Base-by-base conservation (phyloP, 2,329 filamentous ascomycete genomes). In the Hypoxylon sp. region DNA sequence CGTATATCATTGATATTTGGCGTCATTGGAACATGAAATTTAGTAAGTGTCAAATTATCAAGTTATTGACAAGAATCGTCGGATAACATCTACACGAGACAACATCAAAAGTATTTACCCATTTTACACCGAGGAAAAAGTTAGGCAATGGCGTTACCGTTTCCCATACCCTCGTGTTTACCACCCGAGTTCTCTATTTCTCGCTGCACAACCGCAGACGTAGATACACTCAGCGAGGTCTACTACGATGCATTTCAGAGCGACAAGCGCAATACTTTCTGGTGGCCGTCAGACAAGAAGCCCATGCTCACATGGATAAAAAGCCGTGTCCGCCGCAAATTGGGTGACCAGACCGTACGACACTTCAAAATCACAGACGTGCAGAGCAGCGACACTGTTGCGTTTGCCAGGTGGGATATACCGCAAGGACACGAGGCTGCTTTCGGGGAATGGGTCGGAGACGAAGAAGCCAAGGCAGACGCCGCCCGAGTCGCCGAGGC, bases 381-480 rank as follows among this genome's bases (percentile, higher is more conserved):
- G 1, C 23, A 32, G 7, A 66, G 55, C 5, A 66, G 64, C 2
- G 58, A 64, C 5, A 43, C 71, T 4, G 67, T 65, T 8, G 68
- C 70, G 7, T 72, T 66, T 21, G 47, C 63, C 2, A 59, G 72
- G n/a, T 74, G 69, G 69, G 60, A 62, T 9, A 65, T 68, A 9
- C 72, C 72, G 11, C 44, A 65, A 41, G 61, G 51, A 0, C 59
- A 68, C 50, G 63, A 59, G 42, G 38, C 20, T 8, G 17, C 19
- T 5, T 67, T 68, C 32, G 63, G 64, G 23, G 52, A 51, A 20
- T 62, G 54, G 51, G 8, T 51, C 11, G 58, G 55, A 27, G 36
- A 34, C n/a, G 46, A 51, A 3, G 31, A 17, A 2, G 8, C 17
- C 4, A n/a, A 45, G 6, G 46, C 55, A 16, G 59, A 60, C 21